Percentiles rank a stretch among this genome's conserved stretches.
Conservation (phyloP, 768 basidiomycete species). For the Paxillus involutus region DNA sequence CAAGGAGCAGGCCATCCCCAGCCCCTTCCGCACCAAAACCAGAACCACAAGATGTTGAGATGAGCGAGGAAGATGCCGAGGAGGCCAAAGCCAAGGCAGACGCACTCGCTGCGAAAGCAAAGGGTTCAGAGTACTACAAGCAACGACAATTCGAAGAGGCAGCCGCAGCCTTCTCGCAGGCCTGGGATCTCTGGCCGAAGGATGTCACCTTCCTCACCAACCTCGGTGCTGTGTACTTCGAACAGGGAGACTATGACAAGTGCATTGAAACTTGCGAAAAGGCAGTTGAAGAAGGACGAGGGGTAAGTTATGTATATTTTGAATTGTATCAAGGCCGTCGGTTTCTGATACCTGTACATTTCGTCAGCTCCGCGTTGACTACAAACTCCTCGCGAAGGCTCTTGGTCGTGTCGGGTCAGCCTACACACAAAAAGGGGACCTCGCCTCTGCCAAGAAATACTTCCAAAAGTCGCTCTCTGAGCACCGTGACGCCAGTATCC, state of each 20-base stretch:
- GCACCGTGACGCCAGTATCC: slow-evolving; percentile 91
- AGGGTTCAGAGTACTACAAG: slow-evolving; percentile 83
- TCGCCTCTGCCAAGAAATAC: slow-evolving; percentile 79
- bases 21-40: slow-evolving; percentile 38
- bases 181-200: slow-evolving; percentile 93
- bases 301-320: slow-evolving; percentile 39
- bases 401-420: slow-evolving; percentile 87
- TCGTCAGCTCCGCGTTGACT: slow-evolving; percentile 80
- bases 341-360: not conserved
- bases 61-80: slow-evolving; percentile 63
- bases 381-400: slow-evolving; percentile 93
- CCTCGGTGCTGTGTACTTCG: slow-evolving; percentile 87
- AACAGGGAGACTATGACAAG: slow-evolving; percentile 89
- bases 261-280: slow-evolving; percentile 91
- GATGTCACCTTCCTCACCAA: slow-evolving; percentile 95
- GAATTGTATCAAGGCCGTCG: not conserved
- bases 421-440: slow-evolving; percentile 79
- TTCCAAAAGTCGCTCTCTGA: slow-evolving; percentile 94
- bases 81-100: slow-evolving; percentile 74
- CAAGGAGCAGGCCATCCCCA: slow-evolving; percentile 38
- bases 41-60: slow-evolving; percentile 63
- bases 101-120: slow-evolving; percentile 77
- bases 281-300: slow-evolving; percentile 94
- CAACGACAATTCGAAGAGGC: slow-evolving; percentile 80
- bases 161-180: slow-evolving; percentile 71